Evolutionary conservation across 169 alveolate genomes (phyloP), one percentile per base, ranked within the genome.

Genomic region (Plasmodium berghei): DNA sequence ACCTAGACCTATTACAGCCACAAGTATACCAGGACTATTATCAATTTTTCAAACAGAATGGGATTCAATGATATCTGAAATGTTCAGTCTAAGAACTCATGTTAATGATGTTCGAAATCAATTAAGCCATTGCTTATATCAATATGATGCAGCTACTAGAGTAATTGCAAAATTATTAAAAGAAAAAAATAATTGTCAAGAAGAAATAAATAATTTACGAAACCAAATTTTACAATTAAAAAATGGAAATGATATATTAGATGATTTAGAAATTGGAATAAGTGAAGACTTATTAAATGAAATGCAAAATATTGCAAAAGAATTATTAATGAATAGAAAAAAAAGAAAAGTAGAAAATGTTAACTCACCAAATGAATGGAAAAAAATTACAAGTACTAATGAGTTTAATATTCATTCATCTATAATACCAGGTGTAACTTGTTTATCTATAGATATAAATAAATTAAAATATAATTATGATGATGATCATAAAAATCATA

Each of bases 81-180:
- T 98, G 55, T 97, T 93, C 73, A 88, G 95, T 45, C 94, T 98
- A 59, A 95, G 98, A 70, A 87, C 97, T 77, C 97, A 96, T 71
- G 95, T 94, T 0, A 97, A 96, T 59, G 94, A 93, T 28, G 94
- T 90, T 16, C 16, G 99, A 64, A 96, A 96, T 88, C 99, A 98
- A 93, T 96, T 98, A 28, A 96, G 98, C 46, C 99, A 98, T 80
- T 95, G 99, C 45, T 95, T 98, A 26, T 98, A 98, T 93, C 98
- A 98, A 88, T 99, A 98, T 73, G 99, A 98, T 77, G 99, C 99
- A 2, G 99, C 99, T 12, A 97, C 99, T 28, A 94, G 99, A 70
- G 99, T 98, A 20, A 98, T 98, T 10, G 98, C 99, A 16, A 93
- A 99, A 89, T 95, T 98, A 22, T 88, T 97, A 10, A 96, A 97